Percentiles rank a stretch among this genome's conserved stretches.
These are phyloP conservation scores for Sporothrix protearum DNA, from an alignment of 2,329 filamentous ascomycete species.

Conservation along the genomic window DNA sequence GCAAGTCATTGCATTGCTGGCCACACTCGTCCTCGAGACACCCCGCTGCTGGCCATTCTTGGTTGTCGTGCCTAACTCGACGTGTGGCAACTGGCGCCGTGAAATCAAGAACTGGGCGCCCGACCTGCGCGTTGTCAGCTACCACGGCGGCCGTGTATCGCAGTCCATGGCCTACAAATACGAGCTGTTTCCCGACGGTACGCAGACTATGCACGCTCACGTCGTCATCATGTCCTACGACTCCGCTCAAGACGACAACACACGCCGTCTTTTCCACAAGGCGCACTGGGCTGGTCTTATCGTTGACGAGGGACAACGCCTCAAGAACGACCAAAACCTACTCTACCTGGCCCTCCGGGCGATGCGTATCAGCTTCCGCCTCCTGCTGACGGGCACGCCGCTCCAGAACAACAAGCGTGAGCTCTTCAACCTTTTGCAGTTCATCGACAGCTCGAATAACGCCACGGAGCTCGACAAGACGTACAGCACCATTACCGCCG, in stretches of 20 bases:
- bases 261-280: constrained; percentile 60
- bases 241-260: constrained; percentile 70
- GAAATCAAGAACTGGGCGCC: constrained; percentile 95
- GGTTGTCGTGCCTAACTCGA: constrained; percentile 89
- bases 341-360: constrained; percentile 71
- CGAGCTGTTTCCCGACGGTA: constrained; percentile 72
- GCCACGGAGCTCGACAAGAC: constrained; percentile 71
- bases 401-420: constrained; percentile 94
- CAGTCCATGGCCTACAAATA: constrained; percentile 75
- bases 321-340: constrained; percentile 87
- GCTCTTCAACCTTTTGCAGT: constrained; percentile 94
- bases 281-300: constrained; percentile 85
- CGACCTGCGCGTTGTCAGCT: constrained; percentile 80
- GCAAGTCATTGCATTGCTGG: constrained; percentile 80
- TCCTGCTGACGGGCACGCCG: constrained; percentile 86
- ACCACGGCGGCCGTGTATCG: constrained; percentile 73
- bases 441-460: constrained; percentile 69
- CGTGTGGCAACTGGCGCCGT: constrained; percentile 94
- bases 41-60: constrained; percentile 85
- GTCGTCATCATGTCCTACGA: constrained; percentile 95
- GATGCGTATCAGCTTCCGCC: constrained; percentile 75
- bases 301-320: constrained; percentile 89
- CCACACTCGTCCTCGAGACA: constrained; percentile 64
- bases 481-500: constrained; percentile 73
- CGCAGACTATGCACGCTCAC: constrained; percentile 73